phyloP scores from a whole-genome alignment of 768 basidiomycete genomes.

The Rhizopogon vulgaris region DNA sequence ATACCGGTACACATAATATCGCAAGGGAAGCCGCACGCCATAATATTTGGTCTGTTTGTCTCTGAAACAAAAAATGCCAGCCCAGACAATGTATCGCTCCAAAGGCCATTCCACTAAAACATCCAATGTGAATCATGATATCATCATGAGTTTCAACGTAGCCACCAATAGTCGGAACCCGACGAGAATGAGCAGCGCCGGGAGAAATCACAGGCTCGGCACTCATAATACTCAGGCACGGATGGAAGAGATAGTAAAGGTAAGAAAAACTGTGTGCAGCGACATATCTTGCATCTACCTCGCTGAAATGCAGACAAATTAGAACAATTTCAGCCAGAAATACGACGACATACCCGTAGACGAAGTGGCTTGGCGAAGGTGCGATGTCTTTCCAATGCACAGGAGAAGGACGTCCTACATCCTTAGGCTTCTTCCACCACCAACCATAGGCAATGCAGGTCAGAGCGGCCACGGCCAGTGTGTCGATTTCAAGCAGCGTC shows the following conservation, averaged over 20 bases:
- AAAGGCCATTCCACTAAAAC: conserved; percentile 12
- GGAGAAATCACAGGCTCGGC: neutral
- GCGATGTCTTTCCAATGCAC: neutral
- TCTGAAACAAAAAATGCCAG: conserved; percentile 17
- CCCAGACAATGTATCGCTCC: conserved; percentile 22
- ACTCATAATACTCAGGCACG: neutral
- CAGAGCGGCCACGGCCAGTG: conserved; percentile 27
- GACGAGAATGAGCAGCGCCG: neutral
- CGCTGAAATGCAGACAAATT: neutral
- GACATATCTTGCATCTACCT: neutral
- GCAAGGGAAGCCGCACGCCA: conserved; percentile 16
- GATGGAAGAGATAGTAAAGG: neutral
- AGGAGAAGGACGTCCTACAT: conserved; percentile 18
- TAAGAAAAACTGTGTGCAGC: neutral
- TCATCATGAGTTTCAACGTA: neutral
- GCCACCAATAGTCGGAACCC: neutral
- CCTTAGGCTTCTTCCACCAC: conserved; percentile 37
- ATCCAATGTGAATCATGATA: neutral
- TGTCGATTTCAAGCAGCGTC: conserved; percentile 31
- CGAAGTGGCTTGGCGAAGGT: neutral
- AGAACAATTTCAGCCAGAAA: neutral
- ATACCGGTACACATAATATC: conserved; percentile 3
- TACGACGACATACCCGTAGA: neutral
- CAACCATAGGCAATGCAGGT: conserved; percentile 26
- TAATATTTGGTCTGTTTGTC: conserved; percentile 8